Evolutionary conservation across 768 basidiomycete genomes (phyloP).

Genomic region (Boletus eberwhitei): DNA sequence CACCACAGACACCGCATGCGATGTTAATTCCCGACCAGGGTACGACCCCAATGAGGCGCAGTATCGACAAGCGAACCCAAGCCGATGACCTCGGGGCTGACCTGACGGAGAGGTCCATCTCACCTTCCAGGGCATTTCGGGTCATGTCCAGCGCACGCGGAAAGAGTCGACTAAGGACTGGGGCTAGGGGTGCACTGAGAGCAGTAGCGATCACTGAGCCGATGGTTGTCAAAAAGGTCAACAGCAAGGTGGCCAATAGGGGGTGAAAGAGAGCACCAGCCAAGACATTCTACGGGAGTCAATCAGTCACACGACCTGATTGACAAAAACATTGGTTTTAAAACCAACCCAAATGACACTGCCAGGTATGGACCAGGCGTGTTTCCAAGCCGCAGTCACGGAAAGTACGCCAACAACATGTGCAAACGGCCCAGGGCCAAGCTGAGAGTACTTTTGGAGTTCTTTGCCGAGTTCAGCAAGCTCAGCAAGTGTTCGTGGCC

Average conservation of each 20-base stretch:
- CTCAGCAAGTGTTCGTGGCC: slow-evolving; percentile 75
- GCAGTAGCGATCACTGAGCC: slow-evolving; percentile 82
- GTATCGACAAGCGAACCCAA: slow-evolving; percentile 85
- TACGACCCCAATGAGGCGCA: slow-evolving; percentile 88
- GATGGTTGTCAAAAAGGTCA: slow-evolving; percentile 81
- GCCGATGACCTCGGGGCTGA: slow-evolving; percentile 38
- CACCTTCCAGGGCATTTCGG: slow-evolving; percentile 72
- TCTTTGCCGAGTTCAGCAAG: slow-evolving; percentile 72
- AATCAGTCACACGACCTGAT: slow-evolving; percentile 16
- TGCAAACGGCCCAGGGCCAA: slow-evolving; percentile 55
- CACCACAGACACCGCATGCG: slow-evolving; percentile 89
- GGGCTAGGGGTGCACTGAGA: slow-evolving; percentile 80
- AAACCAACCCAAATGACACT: slow-evolving; percentile 82
- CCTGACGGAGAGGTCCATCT: slow-evolving; percentile 44
- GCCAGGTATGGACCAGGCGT: slow-evolving; percentile 95
- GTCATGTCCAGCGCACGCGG: slow-evolving; percentile 85
- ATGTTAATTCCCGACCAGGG: slow-evolving; percentile 98
- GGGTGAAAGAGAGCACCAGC: slow-evolving; percentile 87
- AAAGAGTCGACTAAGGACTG: slow-evolving; percentile 75
- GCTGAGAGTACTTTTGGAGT: slow-evolving; percentile 74
- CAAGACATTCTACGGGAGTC: slow-evolving; percentile 70
- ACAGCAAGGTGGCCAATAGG: slow-evolving; percentile 71
- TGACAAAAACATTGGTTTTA: not conserved
- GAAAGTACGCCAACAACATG: slow-evolving; percentile 85
- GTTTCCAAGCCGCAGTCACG: slow-evolving; percentile 88